phyloP scores from a whole-genome alignment of 441 rosid species.

The Populus hybrid region DNA sequence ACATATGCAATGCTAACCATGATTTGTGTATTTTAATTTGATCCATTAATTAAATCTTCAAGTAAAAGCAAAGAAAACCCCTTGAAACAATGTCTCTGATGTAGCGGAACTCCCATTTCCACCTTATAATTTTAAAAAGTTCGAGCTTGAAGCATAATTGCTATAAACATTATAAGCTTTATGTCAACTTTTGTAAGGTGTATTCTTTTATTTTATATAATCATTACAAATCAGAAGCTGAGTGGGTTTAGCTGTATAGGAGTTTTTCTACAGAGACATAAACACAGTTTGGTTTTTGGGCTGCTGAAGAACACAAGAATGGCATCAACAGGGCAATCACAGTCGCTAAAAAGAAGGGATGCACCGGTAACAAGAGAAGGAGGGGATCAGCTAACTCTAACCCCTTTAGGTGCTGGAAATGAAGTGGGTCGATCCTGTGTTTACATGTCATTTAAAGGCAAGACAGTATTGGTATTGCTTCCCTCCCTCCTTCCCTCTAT shows the following conservation, averaged over 20 bases:
- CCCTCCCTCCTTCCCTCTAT: neutral
- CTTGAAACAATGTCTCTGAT: neutral
- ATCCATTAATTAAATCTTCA: neutral
- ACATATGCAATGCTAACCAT: neutral
- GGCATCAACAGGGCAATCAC: conserved; percentile 44
- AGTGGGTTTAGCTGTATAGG: neutral
- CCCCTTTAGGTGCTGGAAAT: conserved; percentile 85
- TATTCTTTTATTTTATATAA: neutral
- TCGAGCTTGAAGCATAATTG: neutral
- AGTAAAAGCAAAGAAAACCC: neutral
- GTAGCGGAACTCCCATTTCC: neutral
- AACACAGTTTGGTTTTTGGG: neutral
- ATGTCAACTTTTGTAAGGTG: neutral
- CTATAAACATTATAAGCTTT: neutral
- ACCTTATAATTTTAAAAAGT: neutral
- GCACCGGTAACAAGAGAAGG: conserved; percentile 49
- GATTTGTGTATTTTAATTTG: neutral
- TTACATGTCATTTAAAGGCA: conserved; percentile 81
- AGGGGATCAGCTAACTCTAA: conserved; percentile 68
- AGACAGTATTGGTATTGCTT: conserved; percentile 51
- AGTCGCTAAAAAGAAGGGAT: conserved; percentile 59
- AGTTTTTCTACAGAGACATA: neutral
- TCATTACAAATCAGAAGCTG: neutral
- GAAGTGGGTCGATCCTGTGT: conserved; percentile 94
- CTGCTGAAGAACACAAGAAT: conserved; percentile 19